Evolutionary conservation across 2,329 filamentous ascomycete species (phyloP).

Genomic region (Neofusicoccum kwambonambiense): DNA sequence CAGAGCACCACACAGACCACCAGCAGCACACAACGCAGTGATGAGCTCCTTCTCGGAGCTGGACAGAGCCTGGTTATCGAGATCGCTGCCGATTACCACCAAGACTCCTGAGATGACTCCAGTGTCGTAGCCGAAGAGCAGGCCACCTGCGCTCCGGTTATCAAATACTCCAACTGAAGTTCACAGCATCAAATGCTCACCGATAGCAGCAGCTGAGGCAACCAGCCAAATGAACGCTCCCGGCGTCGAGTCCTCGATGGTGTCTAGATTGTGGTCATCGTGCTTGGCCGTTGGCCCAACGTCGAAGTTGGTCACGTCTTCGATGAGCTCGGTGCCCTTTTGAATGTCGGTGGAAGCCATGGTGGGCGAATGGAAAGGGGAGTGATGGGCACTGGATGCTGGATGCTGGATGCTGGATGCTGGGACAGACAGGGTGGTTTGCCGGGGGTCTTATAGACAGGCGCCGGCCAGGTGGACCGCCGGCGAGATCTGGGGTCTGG

Average conservation of each 20-base stretch:
- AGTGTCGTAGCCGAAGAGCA: conserved; percentile 32
- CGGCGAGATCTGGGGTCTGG: too few relatives aligned
- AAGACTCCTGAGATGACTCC: conserved; percentile 39
- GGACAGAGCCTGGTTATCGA: conserved; percentile 4
- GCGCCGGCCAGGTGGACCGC: too few relatives aligned
- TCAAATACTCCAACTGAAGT: too few relatives aligned
- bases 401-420: too few relatives aligned
- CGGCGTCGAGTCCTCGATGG: conserved; percentile 21
- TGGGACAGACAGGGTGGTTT: too few relatives aligned
- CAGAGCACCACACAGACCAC: conserved; percentile 38
- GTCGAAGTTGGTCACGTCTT: neutral
- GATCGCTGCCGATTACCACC: conserved; percentile 31
- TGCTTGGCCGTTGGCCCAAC: neutral
- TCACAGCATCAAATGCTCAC: neutral
- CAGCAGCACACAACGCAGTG: conserved; percentile 38
- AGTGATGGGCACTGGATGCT: too few relatives aligned
- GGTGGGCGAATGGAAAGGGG: neutral
- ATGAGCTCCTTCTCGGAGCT: conserved; percentile 36
- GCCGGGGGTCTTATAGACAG: too few relatives aligned
- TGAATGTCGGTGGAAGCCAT: neutral
- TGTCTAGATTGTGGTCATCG: conserved; percentile 15
- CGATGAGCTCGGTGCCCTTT: neutral
- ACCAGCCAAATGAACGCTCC: conserved; percentile 20
- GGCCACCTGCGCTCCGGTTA: neutral
- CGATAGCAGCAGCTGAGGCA: conserved; percentile 20